Conservation (phyloP, 176 grass and related monocot species). For the Musa itinerans region DNA sequence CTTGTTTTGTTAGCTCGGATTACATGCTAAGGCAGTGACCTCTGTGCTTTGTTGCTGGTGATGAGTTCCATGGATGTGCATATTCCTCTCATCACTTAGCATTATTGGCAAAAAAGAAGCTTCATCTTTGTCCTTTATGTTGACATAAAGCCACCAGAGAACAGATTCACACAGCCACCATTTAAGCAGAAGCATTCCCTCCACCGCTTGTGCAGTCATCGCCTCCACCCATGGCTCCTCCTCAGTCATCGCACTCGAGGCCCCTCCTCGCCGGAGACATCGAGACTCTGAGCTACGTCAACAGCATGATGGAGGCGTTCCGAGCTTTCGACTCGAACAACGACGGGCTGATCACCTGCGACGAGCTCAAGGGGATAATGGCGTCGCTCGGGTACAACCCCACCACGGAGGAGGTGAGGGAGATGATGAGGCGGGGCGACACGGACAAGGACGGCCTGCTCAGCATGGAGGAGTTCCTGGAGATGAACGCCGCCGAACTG, state of each 20-base stretch:
- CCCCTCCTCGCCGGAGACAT: constrained; percentile 42
- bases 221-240: constrained; percentile 26
- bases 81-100: neutral
- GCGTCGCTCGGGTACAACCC: constrained; percentile 49
- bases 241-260: constrained; percentile 6
- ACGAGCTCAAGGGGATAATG: constrained; percentile 57
- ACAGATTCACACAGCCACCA: constrained; percentile 27
- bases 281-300: constrained; percentile 76
- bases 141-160: constrained; percentile 43
- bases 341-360: constrained; percentile 48
- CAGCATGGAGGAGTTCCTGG: constrained; percentile 59
- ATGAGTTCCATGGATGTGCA: too few relatives aligned
- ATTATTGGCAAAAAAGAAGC: constrained; percentile 38
- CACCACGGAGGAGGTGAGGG: constrained; percentile 37
- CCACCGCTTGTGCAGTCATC: neutral
- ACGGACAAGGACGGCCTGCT: constrained; percentile 45
- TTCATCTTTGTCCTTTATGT: constrained; percentile 46
- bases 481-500: constrained; percentile 60
- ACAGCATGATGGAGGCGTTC: constrained; percentile 72
- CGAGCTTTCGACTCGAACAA: constrained; percentile 71
- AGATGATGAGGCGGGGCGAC: constrained; percentile 57
- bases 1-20: too few relatives aligned
- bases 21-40: too few relatives aligned
- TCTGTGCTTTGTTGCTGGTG: too few relatives aligned
- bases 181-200: neutral